These are phyloP conservation scores for Ophiocordyceps camponoti-leonardi DNA, from an alignment of 2,329 filamentous ascomycete species.

Conservation along the genomic window DNA sequence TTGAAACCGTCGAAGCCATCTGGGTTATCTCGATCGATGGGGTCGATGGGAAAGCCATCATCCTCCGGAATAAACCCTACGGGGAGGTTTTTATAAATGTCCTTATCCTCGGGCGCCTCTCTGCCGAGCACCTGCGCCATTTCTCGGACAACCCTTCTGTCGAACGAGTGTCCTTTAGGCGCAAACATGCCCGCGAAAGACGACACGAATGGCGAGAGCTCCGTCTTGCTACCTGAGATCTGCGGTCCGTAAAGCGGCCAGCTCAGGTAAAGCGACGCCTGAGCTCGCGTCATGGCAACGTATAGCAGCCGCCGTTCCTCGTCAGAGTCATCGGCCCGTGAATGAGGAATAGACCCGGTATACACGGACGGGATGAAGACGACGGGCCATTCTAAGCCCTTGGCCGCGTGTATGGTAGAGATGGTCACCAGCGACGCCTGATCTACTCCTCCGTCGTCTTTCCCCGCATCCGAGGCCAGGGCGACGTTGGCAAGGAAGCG, in stretches of 20 bases:
- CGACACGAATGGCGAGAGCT: conserved; percentile 56
- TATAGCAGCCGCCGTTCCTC: conserved; percentile 84
- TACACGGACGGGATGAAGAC: conserved; percentile 88
- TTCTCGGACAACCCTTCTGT: conserved; percentile 40
- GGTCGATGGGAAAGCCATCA: conserved; percentile 49
- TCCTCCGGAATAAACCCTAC: conserved; percentile 44
- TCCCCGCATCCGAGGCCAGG: conserved; percentile 63
- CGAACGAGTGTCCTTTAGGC: conserved; percentile 52
- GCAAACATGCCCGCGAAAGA: conserved; percentile 26
- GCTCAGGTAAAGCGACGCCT: conserved; percentile 73
- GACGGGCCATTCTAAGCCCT: conserved; percentile 90
- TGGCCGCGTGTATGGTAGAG: conserved; percentile 90
- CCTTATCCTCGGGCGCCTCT: conserved; percentile 34
- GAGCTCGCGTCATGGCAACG: conserved; percentile 90
- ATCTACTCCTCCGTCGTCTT: conserved; percentile 38
- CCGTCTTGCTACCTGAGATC: conserved; percentile 37
- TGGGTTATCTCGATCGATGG: conserved; percentile 22
- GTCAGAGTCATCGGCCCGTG: conserved; percentile 64
- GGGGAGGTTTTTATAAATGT: conserved; percentile 35
- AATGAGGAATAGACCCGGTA: conserved; percentile 80
- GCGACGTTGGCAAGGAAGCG: conserved; percentile 82
- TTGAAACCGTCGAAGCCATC: conserved; percentile 5
- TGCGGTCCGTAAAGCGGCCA: conserved; percentile 53
- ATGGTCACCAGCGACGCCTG: conserved; percentile 59
- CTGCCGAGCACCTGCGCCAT: conserved; percentile 58